Evolutionary conservation across 768 basidiomycete species (phyloP), one percentile per base, ranked within the genome.

Genomic region (Holtermannia corniformis): DNA sequence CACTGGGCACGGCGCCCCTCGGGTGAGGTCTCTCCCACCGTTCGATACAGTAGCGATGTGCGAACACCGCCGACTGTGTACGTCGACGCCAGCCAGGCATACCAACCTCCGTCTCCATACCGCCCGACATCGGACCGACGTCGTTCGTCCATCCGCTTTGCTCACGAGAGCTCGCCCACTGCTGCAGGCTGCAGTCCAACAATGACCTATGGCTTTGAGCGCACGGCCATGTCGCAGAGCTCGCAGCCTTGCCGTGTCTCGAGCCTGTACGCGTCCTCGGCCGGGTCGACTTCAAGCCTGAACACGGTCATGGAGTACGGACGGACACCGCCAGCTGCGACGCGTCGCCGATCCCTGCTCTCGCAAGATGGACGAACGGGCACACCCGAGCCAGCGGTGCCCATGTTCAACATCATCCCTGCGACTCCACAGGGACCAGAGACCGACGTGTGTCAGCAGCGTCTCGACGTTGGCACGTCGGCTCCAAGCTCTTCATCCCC

Each of bases 371-470:
- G 32, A 7, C 7, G 10, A 16, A 7, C 32, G 32, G 10, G 16
- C 7, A 37, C 32, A 16, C 32, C 32, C 16, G 61, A 56, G 16
- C 41, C 52, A 24, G 42, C 51, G 25, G 55, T 68, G 13, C 66
- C 66, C 5, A 62, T 63, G 58, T 49, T 68, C 46, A 68, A 68
- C 24, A 61, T 68, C 51, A 68, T 68, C 37, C 66, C 66, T 26
- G 66, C 66, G 12, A 68, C 66, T 4, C 66, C 66, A 16, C 61
- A 65, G 44, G 10, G 7, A 7, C 16, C 32, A 37, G 32, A 37
- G 16, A 16, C 10, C 32, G 32, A 37, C 7, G 32, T n/a, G n/a
- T n/a, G n/a, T n/a, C n/a, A n/a, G n/a, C n/a, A n/a, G n/a, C n/a
- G n/a, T n/a, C n/a, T n/a, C n/a, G n/a, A n/a, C n/a, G n/a, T n/a